These are phyloP conservation scores for Aspergillus wentii DNA, from an alignment of 495 filamentous ascomycete genomes.

Conservation along the genomic window DNA sequence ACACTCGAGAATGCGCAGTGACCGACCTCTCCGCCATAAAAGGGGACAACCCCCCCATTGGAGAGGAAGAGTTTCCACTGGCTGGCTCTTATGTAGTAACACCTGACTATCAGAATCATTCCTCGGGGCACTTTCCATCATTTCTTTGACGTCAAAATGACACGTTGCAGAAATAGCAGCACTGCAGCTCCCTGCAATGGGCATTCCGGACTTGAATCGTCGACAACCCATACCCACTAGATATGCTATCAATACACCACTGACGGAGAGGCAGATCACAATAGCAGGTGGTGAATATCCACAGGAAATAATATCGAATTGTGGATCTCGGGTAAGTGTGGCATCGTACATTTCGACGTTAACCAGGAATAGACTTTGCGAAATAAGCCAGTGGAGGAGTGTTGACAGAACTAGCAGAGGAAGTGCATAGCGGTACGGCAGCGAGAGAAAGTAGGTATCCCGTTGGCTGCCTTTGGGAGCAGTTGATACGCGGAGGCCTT, in stretches of 20 bases:
- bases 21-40: not conserved
- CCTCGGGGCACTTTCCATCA: not conserved
- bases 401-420: conserved; percentile 14
- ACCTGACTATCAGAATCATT: not conserved
- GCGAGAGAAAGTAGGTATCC: conserved; percentile 23
- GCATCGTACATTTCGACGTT: conserved; percentile 1
- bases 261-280: not conserved
- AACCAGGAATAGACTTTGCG: conserved; percentile 27
- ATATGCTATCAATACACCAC: not conserved
- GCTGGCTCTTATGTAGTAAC: not conserved
- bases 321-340: not conserved
- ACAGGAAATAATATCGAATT: not conserved
- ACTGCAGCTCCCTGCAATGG: not conserved
- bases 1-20: conserved; percentile 1
- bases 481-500: conserved; percentile 19
- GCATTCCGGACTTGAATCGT: not conserved
- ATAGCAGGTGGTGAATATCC: not conserved
- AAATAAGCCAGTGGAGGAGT: conserved; percentile 27
- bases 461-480: conserved; percentile 21
- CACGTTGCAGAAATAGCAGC: not conserved
- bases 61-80: not conserved
- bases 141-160: not conserved
- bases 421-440: conserved; percentile 26
- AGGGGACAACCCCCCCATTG: conserved; percentile 1
- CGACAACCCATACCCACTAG: not conserved